Conservation (phyloP, 23 red algal genomes). For the Chondrus crispus region DNA sequence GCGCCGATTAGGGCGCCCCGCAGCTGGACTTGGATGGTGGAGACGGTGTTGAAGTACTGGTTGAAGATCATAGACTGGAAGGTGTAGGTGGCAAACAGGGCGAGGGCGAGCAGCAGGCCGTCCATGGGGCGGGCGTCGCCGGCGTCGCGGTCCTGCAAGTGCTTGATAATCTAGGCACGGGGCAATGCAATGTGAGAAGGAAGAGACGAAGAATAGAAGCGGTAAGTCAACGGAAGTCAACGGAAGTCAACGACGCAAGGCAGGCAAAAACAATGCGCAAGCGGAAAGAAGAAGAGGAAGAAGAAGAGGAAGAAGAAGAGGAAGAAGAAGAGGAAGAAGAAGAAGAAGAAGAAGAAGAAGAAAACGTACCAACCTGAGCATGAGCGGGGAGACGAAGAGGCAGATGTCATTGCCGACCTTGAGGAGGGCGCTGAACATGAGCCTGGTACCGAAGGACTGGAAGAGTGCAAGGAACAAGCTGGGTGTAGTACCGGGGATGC, state of each 20-base stretch:
- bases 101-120: conserved; percentile 42
- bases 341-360: no score
- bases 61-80: conserved; percentile 62
- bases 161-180: conserved; percentile 17
- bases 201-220: not conserved
- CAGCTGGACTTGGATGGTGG: conserved; percentile 17
- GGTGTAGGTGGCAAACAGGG: conserved; percentile 43
- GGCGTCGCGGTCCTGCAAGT: conserved; percentile 40
- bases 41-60: conserved; percentile 72
- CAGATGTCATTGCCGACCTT: conserved; percentile 68
- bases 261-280: no score
- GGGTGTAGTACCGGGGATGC: no score
- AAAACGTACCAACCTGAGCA: conserved; percentile 48
- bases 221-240: not conserved
- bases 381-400: conserved; percentile 61
- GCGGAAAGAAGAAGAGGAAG: no score
- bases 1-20: conserved; percentile 43
- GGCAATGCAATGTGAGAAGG: not conserved
- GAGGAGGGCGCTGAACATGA: conserved; percentile 47
- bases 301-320: no score
- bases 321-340: no score
- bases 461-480: conserved; percentile 45
- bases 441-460: conserved; percentile 40
- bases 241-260: no score
- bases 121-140: not conserved